Evolutionary conservation across 1,139 yeast genomes (phyloP).

Genomic region (Kluyveromyces sp.): DNA sequence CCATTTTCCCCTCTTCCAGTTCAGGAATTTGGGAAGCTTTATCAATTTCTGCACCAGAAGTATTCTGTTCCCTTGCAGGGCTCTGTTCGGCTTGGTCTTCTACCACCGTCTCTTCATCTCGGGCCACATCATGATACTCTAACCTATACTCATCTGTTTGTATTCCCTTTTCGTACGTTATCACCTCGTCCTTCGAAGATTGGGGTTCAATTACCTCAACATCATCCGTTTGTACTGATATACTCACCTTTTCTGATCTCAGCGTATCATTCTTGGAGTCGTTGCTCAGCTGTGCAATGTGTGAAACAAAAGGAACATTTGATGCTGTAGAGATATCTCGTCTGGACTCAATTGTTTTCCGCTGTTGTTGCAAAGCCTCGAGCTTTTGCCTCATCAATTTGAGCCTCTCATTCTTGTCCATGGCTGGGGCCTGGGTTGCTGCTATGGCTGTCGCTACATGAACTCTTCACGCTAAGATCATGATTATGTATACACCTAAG

Average conservation of each 20-base stretch:
- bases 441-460: conserved; percentile 6
- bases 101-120: not conserved
- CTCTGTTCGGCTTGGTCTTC: conserved; percentile 1
- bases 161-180: conserved; percentile 22
- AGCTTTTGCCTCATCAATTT: conserved; percentile 5
- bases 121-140: not conserved
- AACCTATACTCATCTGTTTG: conserved; percentile 14
- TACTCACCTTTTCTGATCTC: conserved; percentile 10
- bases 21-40: not conserved
- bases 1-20: not conserved
- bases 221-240: conserved; percentile 19
- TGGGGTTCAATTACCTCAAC: not conserved
- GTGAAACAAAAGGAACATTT: conserved; percentile 1
- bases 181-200: conserved; percentile 1
- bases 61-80: too few relatives aligned
- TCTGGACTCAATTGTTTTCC: conserved; percentile 4
- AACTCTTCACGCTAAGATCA: too few relatives aligned
- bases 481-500: too few relatives aligned
- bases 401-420: conserved; percentile 6
- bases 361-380: conserved; percentile 4
- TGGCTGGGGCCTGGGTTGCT: not conserved
- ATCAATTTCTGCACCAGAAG: conserved; percentile 1
- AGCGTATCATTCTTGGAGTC: not conserved
- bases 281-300: conserved; percentile 2
- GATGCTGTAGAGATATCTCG: not conserved